phyloP scores from a whole-genome alignment of 2,329 filamentous ascomycete species.

The Sarocladiaceae sp. region DNA sequence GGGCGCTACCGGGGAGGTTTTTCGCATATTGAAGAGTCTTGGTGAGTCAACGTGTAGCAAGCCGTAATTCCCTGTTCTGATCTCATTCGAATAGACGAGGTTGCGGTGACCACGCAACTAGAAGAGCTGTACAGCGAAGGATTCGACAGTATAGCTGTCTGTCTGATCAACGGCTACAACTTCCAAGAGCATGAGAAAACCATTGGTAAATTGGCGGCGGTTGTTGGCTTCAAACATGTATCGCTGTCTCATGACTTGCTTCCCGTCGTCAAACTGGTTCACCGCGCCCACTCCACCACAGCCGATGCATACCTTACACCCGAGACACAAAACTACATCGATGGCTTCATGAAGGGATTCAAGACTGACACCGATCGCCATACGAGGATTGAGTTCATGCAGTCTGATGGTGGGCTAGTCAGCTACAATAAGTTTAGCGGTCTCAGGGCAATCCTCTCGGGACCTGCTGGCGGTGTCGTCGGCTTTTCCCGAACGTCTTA shows the following conservation, averaged over 20 bases:
- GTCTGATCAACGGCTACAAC: conserved; percentile 66
- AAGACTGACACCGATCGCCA: background rate
- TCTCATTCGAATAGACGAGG: conserved; percentile 23
- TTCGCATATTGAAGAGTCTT: too few relatives aligned
- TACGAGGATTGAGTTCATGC: conserved; percentile 9
- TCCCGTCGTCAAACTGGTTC: conserved; percentile 38
- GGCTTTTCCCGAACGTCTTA: conserved; percentile 21
- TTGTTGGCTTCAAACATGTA: conserved; percentile 36
- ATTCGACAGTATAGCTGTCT: conserved; percentile 61
- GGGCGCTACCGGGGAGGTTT: too few relatives aligned
- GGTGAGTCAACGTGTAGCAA: too few relatives aligned
- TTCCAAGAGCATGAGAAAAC: conserved; percentile 53
- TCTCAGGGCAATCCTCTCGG: conserved; percentile 17
- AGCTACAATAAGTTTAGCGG: conserved; percentile 12
- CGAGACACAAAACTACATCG: conserved; percentile 33
- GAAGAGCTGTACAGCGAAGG: conserved; percentile 54
- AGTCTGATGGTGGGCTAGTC: conserved; percentile 11
- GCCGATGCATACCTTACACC: conserved; percentile 38
- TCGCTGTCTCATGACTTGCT: conserved; percentile 14
- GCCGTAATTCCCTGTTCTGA: background rate
- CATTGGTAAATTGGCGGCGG: conserved; percentile 26
- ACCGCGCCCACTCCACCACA: conserved; percentile 33
- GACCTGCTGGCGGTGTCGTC: conserved; percentile 22
- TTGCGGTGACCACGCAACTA: conserved; percentile 46
- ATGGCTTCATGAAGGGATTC: background rate